Evolutionary conservation across 2,329 filamentous ascomycete genomes (phyloP), one percentile per base, ranked within the genome.

Genomic region (Fusarium sp.): DNA sequence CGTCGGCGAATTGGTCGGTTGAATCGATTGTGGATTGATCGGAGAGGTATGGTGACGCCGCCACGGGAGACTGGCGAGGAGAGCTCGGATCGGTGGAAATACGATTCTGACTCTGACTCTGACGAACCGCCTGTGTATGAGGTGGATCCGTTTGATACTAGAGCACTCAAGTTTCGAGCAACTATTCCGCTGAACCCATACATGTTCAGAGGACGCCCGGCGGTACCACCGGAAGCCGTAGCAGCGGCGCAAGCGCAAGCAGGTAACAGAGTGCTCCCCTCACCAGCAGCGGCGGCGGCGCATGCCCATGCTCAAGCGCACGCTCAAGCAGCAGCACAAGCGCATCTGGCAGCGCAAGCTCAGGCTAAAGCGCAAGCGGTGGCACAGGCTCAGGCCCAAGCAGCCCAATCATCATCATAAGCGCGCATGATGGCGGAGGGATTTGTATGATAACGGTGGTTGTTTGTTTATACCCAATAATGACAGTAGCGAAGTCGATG

Each of bases 1-100:
- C 88, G 94, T 66, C 88, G 93, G 64, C 89, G 95, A 57, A 88
- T 93, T 52, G 94, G 94, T 50, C 90, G 94, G 68, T 84, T 93
- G 62, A 92, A 93, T 63, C 88, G 94, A 35, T 76, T 96, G 67
- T 92, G 93, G 85, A 92, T 98, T 67, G 95, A 98, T 77, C 89
- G 93, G 69, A 88, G 91, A 68, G 88, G 89, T 53, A 80, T 92
- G 73, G 61, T 75, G 39, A 83, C 80, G 47, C 78, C 80, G 57
- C 79, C 76, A 72, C 80, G 77, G 74, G 76, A 75, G 71, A 77
- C 83, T 35, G 70, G 74, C 40, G 74, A 76, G 24, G 74, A 81
- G 45, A 77, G 83, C 53, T 79, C 77, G 25, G 91, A 94, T 73
- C 85, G 88, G 60, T 97, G 91, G 85, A 96, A 93, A 77, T 96